Evolutionary conservation across 2,329 filamentous ascomycete genomes (phyloP).

Genomic region (Lachnellula cervina): DNA sequence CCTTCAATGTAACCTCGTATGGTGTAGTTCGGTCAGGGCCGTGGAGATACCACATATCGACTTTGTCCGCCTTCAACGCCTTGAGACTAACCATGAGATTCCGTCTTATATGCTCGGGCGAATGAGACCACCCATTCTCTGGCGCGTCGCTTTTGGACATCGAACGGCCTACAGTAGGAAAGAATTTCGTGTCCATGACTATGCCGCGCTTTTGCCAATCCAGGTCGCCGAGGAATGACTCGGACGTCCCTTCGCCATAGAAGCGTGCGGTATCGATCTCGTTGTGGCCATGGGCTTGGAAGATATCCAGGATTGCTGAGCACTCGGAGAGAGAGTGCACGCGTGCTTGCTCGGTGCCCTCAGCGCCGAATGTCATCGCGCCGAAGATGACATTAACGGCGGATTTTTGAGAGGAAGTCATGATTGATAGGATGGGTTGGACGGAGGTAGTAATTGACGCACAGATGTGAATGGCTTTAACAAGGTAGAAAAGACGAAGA

Average conservation of each 20-base stretch:
- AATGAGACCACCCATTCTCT: conserved; percentile 37
- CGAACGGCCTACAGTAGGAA: conserved; percentile 7
- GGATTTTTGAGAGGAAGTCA: background rate
- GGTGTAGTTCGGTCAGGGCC: conserved; percentile 20
- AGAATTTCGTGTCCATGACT: conserved; percentile 55
- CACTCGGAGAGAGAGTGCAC: conserved; percentile 42
- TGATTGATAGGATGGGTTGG: background rate
- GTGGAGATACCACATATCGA: conserved; percentile 19
- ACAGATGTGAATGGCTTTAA: no score
- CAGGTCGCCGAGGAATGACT: conserved; percentile 54
- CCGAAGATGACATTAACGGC: conserved; percentile 17
- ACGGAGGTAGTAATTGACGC: background rate
- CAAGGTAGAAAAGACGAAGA: no score
- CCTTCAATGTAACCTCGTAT: conserved; percentile 21
- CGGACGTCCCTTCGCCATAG: conserved; percentile 61
- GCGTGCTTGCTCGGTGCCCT: conserved; percentile 24
- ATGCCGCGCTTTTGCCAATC: conserved; percentile 60
- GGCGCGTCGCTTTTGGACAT: conserved; percentile 32
- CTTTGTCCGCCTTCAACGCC: conserved; percentile 46
- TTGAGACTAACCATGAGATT: conserved; percentile 45
- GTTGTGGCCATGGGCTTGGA: conserved; percentile 61
- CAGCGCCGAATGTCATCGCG: conserved; percentile 22
- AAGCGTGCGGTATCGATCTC: conserved; percentile 65
- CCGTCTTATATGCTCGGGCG: conserved; percentile 44
- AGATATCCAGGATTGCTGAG: conserved; percentile 56